These are phyloP conservation scores for Solanum sejunctum DNA, from an alignment of 257 asterid genomes.

Conservation along the genomic window DNA sequence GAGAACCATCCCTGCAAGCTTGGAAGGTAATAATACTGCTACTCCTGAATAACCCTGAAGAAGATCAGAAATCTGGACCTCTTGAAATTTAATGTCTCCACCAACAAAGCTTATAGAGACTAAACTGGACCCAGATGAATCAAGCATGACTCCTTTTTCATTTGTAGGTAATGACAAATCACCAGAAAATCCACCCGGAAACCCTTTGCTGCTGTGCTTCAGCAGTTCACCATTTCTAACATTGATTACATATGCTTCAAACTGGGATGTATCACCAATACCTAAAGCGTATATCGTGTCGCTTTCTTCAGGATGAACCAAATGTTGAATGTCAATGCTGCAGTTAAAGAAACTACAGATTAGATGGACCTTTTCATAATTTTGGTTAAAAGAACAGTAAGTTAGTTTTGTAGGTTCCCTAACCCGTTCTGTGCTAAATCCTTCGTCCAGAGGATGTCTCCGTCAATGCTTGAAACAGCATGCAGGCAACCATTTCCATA, in stretches of 20 bases:
- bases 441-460: slow-evolving; percentile 83
- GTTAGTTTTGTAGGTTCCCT: slow-evolving; percentile 2
- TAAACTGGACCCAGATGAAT: slow-evolving; percentile 56
- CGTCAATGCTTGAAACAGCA: slow-evolving; percentile 80
- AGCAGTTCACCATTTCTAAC: slow-evolving; percentile 59
- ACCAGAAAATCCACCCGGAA: slow-evolving; percentile 72
- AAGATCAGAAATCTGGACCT: slow-evolving; percentile 48
- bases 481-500: slow-evolving; percentile 69
- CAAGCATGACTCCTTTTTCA: slow-evolving; percentile 56
- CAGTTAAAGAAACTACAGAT: slow-evolving; percentile 13
- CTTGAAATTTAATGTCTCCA: slow-evolving; percentile 55
- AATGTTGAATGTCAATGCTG: slow-evolving; percentile 56
- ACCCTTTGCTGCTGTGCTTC: slow-evolving; percentile 36
- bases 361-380: not conserved
- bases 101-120: slow-evolving; percentile 43
- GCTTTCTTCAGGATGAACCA: slow-evolving; percentile 65
- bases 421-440: slow-evolving; percentile 73
- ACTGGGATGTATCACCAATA: slow-evolving; percentile 34
- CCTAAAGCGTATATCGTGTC: slow-evolving; percentile 56
- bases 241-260: slow-evolving; percentile 49
- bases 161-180: slow-evolving; percentile 55
- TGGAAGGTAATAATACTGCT: slow-evolving; percentile 53
- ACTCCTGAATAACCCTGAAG: slow-evolving; percentile 38
- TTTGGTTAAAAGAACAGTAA: not conserved
- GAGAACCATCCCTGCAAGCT: slow-evolving; percentile 52